These are phyloP conservation scores for Backusella tuberculispora DNA, from an alignment of 192 early-diverging fungal species.

Conservation along the genomic window DNA sequence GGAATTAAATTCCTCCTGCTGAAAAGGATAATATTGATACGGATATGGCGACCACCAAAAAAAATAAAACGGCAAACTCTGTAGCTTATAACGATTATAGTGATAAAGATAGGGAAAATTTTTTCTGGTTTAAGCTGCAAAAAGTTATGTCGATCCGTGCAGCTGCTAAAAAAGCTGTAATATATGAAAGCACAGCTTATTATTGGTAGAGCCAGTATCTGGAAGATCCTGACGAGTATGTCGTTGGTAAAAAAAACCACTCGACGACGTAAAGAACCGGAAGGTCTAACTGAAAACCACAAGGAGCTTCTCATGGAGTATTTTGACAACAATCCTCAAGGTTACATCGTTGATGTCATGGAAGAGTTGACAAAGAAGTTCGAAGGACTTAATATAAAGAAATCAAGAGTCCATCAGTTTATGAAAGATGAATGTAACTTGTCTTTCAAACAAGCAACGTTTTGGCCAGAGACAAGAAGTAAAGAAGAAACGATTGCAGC, in stretches of 20 bases:
- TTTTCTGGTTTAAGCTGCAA: no score
- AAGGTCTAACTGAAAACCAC: no score
- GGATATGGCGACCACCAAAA: no score
- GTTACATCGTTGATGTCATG: not conserved
- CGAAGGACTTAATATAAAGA: not conserved
- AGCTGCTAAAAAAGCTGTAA: no score
- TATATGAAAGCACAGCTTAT: not conserved
- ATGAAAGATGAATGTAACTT: slow-evolving; percentile 17
- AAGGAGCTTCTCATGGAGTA: not conserved
- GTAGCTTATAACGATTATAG: no score
- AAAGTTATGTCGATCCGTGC: no score
- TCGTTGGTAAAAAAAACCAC: not conserved
- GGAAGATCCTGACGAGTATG: not conserved
- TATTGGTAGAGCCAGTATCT: not conserved
- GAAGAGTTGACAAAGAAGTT: not conserved
- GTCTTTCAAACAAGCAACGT: not conserved
- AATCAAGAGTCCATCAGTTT: slow-evolving; percentile 16
- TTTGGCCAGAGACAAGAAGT: not conserved
- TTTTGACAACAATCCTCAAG: not conserved
- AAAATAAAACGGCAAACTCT: no score
- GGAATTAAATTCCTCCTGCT: no score
- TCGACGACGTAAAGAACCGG: not conserved
- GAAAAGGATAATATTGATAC: no score
- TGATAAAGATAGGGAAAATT: no score
- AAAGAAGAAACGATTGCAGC: not conserved